phyloP scores from a whole-genome alignment of 495 filamentous ascomycete species.

The Podospora sp. region DNA sequence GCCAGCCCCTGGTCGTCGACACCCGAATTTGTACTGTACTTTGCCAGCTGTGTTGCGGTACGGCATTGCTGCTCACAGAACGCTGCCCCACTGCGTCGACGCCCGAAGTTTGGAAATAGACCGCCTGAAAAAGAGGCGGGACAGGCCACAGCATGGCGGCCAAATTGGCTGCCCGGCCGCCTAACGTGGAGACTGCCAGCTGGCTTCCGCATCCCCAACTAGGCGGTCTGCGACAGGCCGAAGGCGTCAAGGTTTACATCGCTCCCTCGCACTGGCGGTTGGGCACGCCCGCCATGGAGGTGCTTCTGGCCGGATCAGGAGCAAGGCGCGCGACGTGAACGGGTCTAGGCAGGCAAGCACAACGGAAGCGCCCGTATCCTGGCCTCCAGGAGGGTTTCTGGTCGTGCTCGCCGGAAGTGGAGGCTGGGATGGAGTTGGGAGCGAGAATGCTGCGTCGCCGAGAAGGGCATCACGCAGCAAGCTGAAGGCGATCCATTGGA shows the following conservation, averaged over 20 bases:
- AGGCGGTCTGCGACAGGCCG: constrained; percentile 3
- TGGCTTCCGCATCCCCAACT: not conserved
- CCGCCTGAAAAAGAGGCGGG: constrained; percentile 23
- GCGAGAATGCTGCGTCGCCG: constrained; percentile 5
- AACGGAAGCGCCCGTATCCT: constrained; percentile 28
- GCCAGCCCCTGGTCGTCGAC: constrained; percentile 30
- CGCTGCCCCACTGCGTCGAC: constrained; percentile 8
- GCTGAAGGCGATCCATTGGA: constrained; percentile 29
- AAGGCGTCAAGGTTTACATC: constrained; percentile 14
- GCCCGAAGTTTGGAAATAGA: constrained; percentile 27
- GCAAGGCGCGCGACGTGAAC: constrained; percentile 9
- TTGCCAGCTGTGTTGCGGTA: constrained; percentile 15
- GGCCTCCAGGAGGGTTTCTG: not conserved
- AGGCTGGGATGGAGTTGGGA: constrained; percentile 10
- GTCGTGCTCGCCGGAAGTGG: not conserved
- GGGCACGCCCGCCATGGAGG: too few species aligned
- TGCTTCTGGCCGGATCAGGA: constrained; percentile 3
- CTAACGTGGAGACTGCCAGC: constrained; percentile 1
- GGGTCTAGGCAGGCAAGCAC: not conserved
- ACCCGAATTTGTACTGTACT: constrained; percentile 25
- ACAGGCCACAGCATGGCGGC: constrained; percentile 14
- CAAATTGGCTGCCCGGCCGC: constrained; percentile 3
- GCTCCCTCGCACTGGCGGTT: constrained; percentile 21
- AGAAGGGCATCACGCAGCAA: constrained; percentile 26
- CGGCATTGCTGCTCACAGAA: not conserved